These are phyloP conservation scores for Gautieria morchelliformis DNA, from an alignment of 768 basidiomycete genomes.

Conservation along the genomic window DNA sequence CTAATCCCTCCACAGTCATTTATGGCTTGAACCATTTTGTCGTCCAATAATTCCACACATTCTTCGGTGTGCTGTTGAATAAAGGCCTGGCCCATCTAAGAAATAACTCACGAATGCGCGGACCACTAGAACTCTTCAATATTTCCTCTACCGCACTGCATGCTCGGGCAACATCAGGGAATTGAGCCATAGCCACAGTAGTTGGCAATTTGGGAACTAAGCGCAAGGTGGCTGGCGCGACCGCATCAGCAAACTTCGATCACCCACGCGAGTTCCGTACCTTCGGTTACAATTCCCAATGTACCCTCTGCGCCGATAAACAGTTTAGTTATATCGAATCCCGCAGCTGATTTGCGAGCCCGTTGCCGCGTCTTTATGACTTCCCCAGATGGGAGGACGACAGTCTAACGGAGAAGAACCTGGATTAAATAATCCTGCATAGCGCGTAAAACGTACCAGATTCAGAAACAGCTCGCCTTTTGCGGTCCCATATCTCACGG, in stretches of 20 bases:
- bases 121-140: conserved; percentile 53
- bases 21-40: conserved; percentile 71
- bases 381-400: conserved; percentile 75
- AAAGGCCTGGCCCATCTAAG: not conserved
- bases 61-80: conserved; percentile 31
- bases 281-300: conserved; percentile 83
- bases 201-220: conserved; percentile 76
- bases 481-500: conserved; percentile 81
- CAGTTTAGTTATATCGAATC: conserved; percentile 79
- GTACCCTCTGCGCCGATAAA: conserved; percentile 91
- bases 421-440: not conserved
- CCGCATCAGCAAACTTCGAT: not conserved
- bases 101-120: conserved; percentile 56
- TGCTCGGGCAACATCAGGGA: conserved; percentile 69
- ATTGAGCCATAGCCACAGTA: conserved; percentile 82
- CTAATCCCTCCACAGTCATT: conserved; percentile 55
- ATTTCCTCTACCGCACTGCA: conserved; percentile 78
- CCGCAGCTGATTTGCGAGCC: conserved; percentile 77
- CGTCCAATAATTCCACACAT: conserved; percentile 84
- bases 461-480: conserved; percentile 85
- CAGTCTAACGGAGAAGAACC: conserved; percentile 40
- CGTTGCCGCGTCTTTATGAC: conserved; percentile 79
- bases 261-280: conserved; percentile 20
- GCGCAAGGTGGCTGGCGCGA: conserved; percentile 58
- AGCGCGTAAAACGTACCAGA: conserved; percentile 35